phyloP scores from a whole-genome alignment of 2,329 filamentous ascomycete genomes.

The Fonsecaea monophora region DNA sequence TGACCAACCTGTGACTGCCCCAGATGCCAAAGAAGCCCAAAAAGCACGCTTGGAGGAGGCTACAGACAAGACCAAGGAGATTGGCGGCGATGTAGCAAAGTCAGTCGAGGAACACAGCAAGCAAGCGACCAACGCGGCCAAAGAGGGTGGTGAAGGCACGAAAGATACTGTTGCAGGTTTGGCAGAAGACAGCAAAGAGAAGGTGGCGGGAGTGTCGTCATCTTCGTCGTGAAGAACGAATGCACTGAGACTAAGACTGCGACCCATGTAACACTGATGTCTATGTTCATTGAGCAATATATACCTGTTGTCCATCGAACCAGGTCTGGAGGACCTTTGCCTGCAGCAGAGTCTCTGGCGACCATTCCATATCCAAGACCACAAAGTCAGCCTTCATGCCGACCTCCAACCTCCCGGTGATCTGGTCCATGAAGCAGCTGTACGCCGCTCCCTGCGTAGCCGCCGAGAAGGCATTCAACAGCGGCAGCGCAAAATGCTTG shows the following conservation, averaged over 20 bases:
- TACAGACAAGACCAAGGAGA: slow-evolving; percentile 26
- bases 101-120: slow-evolving; percentile 29
- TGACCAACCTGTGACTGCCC: background rate
- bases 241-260: background rate
- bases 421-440: slow-evolving; percentile 51
- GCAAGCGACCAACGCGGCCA: slow-evolving; percentile 21
- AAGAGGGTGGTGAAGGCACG: slow-evolving; percentile 19
- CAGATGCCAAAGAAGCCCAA: slow-evolving; percentile 24
- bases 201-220: slow-evolving; percentile 31
- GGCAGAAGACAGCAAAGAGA: slow-evolving; percentile 27
- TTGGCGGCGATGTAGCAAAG: slow-evolving; percentile 20
- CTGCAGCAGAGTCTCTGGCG: slow-evolving; percentile 49
- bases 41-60: slow-evolving; percentile 27
- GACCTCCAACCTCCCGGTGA: slow-evolving; percentile 50
- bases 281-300: slow-evolving; percentile 26
- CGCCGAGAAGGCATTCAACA: slow-evolving; percentile 53
- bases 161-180: slow-evolving; percentile 17
- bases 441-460: slow-evolving; percentile 56
- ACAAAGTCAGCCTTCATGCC: slow-evolving; percentile 55
- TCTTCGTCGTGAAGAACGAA: slow-evolving; percentile 22
- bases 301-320: slow-evolving; percentile 51
- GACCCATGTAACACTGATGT: background rate
- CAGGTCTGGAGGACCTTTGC: slow-evolving; percentile 54
- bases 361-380: slow-evolving; percentile 49
- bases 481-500: slow-evolving; percentile 50